Evolutionary conservation across 768 basidiomycete genomes (phyloP).

Genomic region (Xanthoconium stramineum): DNA sequence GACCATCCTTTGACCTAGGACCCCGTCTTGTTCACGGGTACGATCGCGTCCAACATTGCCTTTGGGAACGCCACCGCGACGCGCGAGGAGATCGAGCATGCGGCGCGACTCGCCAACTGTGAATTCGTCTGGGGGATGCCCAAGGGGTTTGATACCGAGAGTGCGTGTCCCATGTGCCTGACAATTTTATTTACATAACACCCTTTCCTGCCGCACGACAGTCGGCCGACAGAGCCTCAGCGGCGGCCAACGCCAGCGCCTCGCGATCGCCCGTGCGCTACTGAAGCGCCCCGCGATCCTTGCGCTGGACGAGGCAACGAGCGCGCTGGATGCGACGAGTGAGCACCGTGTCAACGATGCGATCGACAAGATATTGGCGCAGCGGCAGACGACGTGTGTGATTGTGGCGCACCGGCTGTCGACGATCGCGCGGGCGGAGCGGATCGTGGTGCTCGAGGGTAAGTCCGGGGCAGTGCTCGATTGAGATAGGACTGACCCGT

Average conservation of each 20-base stretch:
- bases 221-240: conserved; percentile 30
- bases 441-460: conserved; percentile 89
- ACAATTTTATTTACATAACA: no score
- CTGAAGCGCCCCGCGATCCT: conserved; percentile 87
- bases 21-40: conserved; percentile 86
- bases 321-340: conserved; percentile 83
- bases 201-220: not conserved
- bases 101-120: conserved; percentile 89
- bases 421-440: conserved; percentile 85
- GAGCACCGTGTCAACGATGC: conserved; percentile 85
- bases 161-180: conserved; percentile 27
- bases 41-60: conserved; percentile 92
- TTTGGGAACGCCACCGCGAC: conserved; percentile 78
- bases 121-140: conserved; percentile 96
- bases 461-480: not conserved
- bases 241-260: conserved; percentile 78
- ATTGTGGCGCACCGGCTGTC: conserved; percentile 89
- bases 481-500: not conserved
- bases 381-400: conserved; percentile 78
- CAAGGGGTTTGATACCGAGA: conserved; percentile 88
- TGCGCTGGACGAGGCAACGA: conserved; percentile 87
- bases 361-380: conserved; percentile 80
- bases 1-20: conserved; percentile 40
- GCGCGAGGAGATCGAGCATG: conserved; percentile 80
- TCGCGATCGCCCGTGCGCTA: conserved; percentile 83